Evolutionary conservation across 2,329 filamentous ascomycete genomes (phyloP).

Genomic region (Bipolaris victoriae): DNA sequence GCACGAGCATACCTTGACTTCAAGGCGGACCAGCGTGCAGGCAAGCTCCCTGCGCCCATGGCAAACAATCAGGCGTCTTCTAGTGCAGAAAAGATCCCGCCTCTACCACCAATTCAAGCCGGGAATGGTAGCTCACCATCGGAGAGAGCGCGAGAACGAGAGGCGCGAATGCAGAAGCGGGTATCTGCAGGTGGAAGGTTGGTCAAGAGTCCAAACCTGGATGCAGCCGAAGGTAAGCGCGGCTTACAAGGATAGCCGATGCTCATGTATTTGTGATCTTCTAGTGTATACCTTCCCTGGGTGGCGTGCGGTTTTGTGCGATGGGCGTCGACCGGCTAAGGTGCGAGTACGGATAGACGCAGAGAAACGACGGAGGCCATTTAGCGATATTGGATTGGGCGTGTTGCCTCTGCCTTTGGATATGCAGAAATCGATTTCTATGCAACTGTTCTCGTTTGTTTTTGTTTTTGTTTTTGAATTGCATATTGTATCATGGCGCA

Average conservation of each 20-base stretch:
- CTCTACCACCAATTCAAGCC: conserved; percentile 62
- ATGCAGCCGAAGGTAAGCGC: conserved; percentile 45
- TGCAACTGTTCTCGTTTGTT: background rate
- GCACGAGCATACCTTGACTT: conserved; percentile 86
- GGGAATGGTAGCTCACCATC: conserved; percentile 50
- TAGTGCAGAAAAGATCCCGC: conserved; percentile 64
- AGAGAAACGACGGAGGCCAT: conserved; percentile 5
- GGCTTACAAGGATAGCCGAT: conserved; percentile 35
- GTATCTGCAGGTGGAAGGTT: conserved; percentile 51
- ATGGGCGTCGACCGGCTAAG: conserved; percentile 41
- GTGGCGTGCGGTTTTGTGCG: conserved; percentile 37
- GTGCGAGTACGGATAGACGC: background rate
- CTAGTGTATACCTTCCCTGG: conserved; percentile 47
- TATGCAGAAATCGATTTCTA: background rate
- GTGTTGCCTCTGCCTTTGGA: conserved; percentile 1
- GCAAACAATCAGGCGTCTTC: conserved; percentile 57
- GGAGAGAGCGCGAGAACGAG: conserved; percentile 47
- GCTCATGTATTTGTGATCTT: conserved; percentile 38
- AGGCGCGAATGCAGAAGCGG: conserved; percentile 48
- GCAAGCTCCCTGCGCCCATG: conserved; percentile 46
- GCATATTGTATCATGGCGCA: background rate
- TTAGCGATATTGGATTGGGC: conserved; percentile 9
- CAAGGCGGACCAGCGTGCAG: conserved; percentile 61
- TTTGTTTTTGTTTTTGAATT: background rate
- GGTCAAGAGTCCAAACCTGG: conserved; percentile 42